These are phyloP conservation scores for Parmelia sp. DNA, from an alignment of 495 filamentous ascomycete genomes.

Conservation along the genomic window DNA sequence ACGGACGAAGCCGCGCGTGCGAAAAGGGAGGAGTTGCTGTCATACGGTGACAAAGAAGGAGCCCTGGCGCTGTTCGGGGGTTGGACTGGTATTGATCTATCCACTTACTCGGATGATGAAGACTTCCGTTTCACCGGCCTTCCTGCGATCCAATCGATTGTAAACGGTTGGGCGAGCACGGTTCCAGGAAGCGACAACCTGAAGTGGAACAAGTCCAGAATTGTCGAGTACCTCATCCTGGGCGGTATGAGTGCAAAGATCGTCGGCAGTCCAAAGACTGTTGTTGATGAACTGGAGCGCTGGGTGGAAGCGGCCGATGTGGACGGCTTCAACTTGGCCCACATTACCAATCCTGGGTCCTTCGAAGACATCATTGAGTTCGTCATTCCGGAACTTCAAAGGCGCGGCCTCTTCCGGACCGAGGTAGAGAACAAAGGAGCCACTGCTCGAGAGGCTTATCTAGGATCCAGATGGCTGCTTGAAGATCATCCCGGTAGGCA, in stretches of 20 bases:
- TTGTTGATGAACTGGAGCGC: constrained; percentile 45
- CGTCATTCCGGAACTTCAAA: background rate
- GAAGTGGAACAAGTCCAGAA: constrained; percentile 51
- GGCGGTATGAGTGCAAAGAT: constrained; percentile 45
- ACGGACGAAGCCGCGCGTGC: constrained; percentile 49
- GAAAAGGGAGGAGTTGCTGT: constrained; percentile 43
- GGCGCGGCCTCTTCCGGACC: background rate
- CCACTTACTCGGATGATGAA: background rate
- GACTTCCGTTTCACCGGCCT: background rate
- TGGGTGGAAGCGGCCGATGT: constrained; percentile 44
- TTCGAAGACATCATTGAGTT: constrained; percentile 52
- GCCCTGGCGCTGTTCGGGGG: background rate
- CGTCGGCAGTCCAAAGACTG: constrained; percentile 29
- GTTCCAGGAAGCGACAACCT: constrained; percentile 34
- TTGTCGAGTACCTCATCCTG: constrained; percentile 49
- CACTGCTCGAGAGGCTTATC: background rate
- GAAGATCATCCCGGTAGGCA: background rate
- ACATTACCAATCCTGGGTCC: constrained; percentile 47
- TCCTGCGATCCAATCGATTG: background rate
- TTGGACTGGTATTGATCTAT: background rate
- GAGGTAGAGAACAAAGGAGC: background rate
- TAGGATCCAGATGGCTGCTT: background rate
- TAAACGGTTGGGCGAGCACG: background rate
- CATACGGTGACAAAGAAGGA: constrained; percentile 32
- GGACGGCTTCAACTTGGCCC: constrained; percentile 51